These are phyloP conservation scores for Rhizodiscina lignyota DNA, from an alignment of 495 filamentous ascomycete genomes.

Conservation along the genomic window DNA sequence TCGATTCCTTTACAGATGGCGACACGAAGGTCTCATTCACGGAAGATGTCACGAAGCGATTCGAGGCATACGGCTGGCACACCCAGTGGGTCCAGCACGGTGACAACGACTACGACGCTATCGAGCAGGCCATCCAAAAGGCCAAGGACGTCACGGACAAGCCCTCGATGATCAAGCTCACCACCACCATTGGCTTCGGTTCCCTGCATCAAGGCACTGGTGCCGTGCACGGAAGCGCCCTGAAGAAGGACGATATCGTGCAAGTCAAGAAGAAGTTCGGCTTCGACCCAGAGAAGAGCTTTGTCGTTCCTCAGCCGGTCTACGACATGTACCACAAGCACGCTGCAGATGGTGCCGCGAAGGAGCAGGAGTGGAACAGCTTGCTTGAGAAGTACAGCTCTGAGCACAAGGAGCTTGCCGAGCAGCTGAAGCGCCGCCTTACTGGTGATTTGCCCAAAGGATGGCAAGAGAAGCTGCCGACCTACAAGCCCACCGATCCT, in stretches of 20 bases:
- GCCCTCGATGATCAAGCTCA: conserved; percentile 92
- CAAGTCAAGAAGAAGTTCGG: conserved; percentile 85
- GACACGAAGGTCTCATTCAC: conserved; percentile 93
- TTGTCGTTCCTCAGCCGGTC: conserved; percentile 86
- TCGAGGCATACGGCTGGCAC: conserved; percentile 98
- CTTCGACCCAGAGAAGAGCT: conserved; percentile 86
- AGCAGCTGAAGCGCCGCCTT: conserved; percentile 69
- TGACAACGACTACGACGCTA: conserved; percentile 74
- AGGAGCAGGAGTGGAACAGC: conserved; percentile 90
- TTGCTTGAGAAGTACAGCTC: conserved; percentile 73
- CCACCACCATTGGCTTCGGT: conserved; percentile 94
- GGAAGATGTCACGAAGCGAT: conserved; percentile 89
- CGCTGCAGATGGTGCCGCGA: conserved; percentile 67
- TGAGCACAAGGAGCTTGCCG: conserved; percentile 57
- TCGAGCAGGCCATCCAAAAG: conserved; percentile 76
- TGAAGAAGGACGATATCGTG: conserved; percentile 87
- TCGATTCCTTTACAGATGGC: conserved; percentile 49
- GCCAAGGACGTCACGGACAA: conserved; percentile 82
- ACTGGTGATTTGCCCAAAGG: conserved; percentile 79
- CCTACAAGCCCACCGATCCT: conserved; percentile 74
- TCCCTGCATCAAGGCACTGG: conserved; percentile 86
- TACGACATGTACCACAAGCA: conserved; percentile 80
- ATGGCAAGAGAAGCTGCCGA: conserved; percentile 88
- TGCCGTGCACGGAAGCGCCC: conserved; percentile 86
- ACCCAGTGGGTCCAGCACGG: conserved; percentile 71